Conservation (phyloP, 768 basidiomycete genomes). For the Suillus luteus region DNA sequence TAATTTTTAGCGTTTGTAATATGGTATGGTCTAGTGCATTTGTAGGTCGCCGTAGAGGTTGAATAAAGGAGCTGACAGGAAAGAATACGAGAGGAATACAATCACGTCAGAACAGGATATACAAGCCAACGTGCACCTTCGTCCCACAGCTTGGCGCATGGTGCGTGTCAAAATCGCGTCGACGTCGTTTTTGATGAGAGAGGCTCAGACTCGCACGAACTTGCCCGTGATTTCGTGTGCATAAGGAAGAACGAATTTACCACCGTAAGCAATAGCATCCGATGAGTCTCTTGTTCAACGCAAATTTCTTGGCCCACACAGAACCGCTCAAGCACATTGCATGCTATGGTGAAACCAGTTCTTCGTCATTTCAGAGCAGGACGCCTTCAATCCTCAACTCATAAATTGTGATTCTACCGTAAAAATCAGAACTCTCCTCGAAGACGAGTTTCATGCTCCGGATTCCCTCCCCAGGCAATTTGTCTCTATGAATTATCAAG, state of each 20-base stretch:
- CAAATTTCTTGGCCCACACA: background rate
- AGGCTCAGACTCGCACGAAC: background rate
- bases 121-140: background rate
- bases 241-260: background rate
- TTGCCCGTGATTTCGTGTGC: background rate
- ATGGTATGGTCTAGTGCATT: background rate
- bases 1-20: background rate
- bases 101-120: background rate
- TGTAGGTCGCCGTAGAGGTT: background rate
- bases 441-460: slow-evolving; percentile 66
- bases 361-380: background rate
- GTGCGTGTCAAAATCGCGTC: background rate
- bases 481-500: slow-evolving; percentile 31
- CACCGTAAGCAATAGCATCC: background rate
- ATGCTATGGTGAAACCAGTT: background rate
- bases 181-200: background rate
- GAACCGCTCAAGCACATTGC: background rate
- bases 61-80: background rate
- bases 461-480: slow-evolving; percentile 31
- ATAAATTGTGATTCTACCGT: slow-evolving; percentile 78
- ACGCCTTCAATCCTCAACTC: slow-evolving; percentile 47
- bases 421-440: slow-evolving; percentile 83
- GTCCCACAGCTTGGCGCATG: background rate
- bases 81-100: background rate
- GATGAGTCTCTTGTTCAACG: background rate